Evolutionary conservation across 1,139 yeast genomes (phyloP).

Genomic region (Eremothecium gossypii): DNA sequence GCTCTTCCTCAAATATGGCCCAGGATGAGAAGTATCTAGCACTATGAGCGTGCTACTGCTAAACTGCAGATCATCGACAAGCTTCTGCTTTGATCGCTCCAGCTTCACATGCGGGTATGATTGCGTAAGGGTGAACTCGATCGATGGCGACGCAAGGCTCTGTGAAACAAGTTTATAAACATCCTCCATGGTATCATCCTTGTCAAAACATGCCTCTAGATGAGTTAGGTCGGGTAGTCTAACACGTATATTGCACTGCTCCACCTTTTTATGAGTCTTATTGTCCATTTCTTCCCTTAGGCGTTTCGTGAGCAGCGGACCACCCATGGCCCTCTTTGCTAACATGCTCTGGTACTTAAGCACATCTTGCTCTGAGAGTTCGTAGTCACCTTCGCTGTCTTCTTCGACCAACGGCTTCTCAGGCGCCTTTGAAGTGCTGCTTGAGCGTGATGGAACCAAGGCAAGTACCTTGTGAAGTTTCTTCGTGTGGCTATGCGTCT

Average conservation of each 20-base stretch:
- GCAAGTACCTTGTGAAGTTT: slow-evolving; percentile 11
- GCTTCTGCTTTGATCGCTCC: slow-evolving; percentile 12
- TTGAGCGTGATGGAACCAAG: slow-evolving; percentile 9
- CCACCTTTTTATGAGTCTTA: slow-evolving; percentile 13
- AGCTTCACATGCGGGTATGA: slow-evolving; percentile 40
- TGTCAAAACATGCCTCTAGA: slow-evolving; percentile 40
- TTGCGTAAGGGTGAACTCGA: slow-evolving; percentile 34
- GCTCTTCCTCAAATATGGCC: slow-evolving; percentile 28
- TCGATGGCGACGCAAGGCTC: slow-evolving; percentile 21
- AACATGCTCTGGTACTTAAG: slow-evolving; percentile 43
- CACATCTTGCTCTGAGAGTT: slow-evolving; percentile 45
- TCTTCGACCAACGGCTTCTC: not conserved
- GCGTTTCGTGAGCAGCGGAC: slow-evolving; percentile 28
- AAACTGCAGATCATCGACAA: slow-evolving; percentile 23
- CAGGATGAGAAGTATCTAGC: slow-evolving; percentile 19
- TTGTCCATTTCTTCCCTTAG: slow-evolving; percentile 24
- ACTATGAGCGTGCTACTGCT: slow-evolving; percentile 30
- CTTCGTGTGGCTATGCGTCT: not conserved
- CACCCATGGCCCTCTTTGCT: slow-evolving; percentile 31
- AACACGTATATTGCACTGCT: slow-evolving; percentile 36
- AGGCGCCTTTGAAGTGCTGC: not conserved
- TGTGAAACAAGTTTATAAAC: slow-evolving; percentile 36
- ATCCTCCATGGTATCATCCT: slow-evolving; percentile 30
- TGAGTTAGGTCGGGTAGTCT: slow-evolving; percentile 46
- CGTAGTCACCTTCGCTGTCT: slow-evolving; percentile 30